These are phyloP conservation scores for Pseudogymnoascus sp. DNA, from an alignment of 2,329 filamentous ascomycete genomes.

Conservation along the genomic window DNA sequence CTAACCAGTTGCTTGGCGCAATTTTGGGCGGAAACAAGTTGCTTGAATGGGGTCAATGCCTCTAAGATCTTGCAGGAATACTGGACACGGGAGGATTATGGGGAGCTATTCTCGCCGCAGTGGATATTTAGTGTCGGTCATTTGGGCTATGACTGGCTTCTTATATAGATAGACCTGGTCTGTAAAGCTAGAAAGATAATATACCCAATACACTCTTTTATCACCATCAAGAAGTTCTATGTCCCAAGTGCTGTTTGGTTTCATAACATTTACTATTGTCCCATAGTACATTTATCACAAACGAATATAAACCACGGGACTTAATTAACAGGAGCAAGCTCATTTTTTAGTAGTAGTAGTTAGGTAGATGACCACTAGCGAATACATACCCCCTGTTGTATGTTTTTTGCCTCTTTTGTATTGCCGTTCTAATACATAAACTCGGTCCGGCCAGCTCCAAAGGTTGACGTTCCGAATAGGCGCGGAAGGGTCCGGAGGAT, in stretches of 20 bases:
- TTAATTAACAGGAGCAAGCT: not conserved
- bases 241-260: not conserved
- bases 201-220: not conserved
- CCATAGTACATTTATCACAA: not conserved
- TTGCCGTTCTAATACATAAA: too few relatives aligned
- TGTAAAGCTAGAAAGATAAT: not conserved
- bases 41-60: slow-evolving; percentile 13
- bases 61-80: slow-evolving; percentile 18
- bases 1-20: not conserved
- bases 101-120: not conserved
- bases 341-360: too few relatives aligned
- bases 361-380: too few relatives aligned
- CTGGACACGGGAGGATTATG: slow-evolving; percentile 19
- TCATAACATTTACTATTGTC: not conserved
- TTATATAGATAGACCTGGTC: not conserved
- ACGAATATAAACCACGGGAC: not conserved
- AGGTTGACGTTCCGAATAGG: too few relatives aligned
- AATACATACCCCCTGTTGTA: too few relatives aligned
- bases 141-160: not conserved
- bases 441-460: too few relatives aligned
- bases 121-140: not conserved
- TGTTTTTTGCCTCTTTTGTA: too few relatives aligned
- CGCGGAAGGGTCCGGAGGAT: too few relatives aligned
- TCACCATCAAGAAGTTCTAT: not conserved
- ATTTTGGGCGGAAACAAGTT: slow-evolving; percentile 14